Evolutionary conservation across 2,329 filamentous ascomycete species (phyloP), one percentile per base, ranked within the genome.

Genomic region (Cryphonectria naterciae): DNA sequence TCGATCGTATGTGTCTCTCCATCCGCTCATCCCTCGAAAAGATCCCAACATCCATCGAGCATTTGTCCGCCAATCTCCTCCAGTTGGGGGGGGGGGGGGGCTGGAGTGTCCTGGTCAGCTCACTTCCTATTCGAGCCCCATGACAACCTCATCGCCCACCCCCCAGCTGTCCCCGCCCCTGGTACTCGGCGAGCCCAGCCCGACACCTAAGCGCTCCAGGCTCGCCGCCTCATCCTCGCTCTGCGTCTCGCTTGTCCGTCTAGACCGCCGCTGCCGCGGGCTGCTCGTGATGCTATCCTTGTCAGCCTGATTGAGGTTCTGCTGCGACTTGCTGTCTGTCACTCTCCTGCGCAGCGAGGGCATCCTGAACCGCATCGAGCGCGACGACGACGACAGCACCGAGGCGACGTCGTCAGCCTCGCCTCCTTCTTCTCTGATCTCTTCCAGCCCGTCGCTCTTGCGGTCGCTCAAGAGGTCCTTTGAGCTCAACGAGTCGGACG

Each of bases 121-220:
- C 61, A 39, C 39, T 32, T 41, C 65, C 65, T 79, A 95, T 80
- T 95, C 93, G 75, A 97, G 82, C 43, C 90, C 92, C 92, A 97
- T 96, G 76, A 91, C 86, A 35, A 92, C 89, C 77, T 97, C 94
- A 78, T 97, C 94, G 1, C 93, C 92, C 65, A 97, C 87, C 0
- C 93, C 93, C 90, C 94, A 94, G 76, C 89, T 87, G 3, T 81
- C 87, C 4, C 61, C 61, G 6, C 61, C 61, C n/a, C 61, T 43
- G 41, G 8, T 46, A 4, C 61, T 41, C 35, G 61, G 61, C 39
- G 61, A 43, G n/a, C 61, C 61, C 39, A 64, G 41, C 25, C 61
- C 61, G 13, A 54, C 46, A 75, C 83, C 90, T 75, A 68, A 32
- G 25, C 63, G 56, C 22, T 87, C 89, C 63, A 87, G 76, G 49